Evolutionary conservation across 2,329 filamentous ascomycete species (phyloP), one percentile per base, ranked within the genome.

Genomic region (Aspergillus sojae): DNA sequence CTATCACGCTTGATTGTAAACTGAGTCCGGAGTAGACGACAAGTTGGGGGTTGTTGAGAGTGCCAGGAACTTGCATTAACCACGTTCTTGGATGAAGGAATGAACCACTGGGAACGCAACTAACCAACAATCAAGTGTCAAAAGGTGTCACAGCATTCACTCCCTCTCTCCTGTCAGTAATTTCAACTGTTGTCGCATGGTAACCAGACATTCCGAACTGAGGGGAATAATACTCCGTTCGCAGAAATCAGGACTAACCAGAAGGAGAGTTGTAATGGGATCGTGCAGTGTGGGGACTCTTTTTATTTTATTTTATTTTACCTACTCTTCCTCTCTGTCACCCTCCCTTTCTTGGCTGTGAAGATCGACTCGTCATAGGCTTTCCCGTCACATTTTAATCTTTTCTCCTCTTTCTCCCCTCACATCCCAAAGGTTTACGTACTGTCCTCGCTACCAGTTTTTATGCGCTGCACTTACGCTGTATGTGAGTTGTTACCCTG

Each of bases 351-450:
- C 67, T 68, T 69, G 60, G 64, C 64, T 34, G 36, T 55, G 36
- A 64, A 30, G 60, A 64, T 67, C 59, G 67, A 70, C 65, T 70
- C 60, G 64, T 70, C 67, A 70, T 65, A 68, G 55, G 60, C 43
- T 58, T 30, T 30, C 58, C 28, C 59, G 59, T 45, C 57, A 61
- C 62, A 54, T 62, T 32, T 52, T 55, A 26, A 26, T 57, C 28
- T 60, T 62, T 53, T 34, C 46, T 65, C 57, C 26, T 63, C 62
- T 53, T 34, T 62, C 59, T 68, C 65, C 48, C 66, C 63, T 68
- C 67, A 62, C 62, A n/a, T 65, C 54, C n/a, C n/a, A n/a, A 26
- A 23, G 11, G 32, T 39, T 32, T n/a, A 41, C 54, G 39, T 39
- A 32, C 52, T 32, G 19, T 10, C n/a, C 32, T 54, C 30, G 30